Evolutionary conservation across 2,329 filamentous ascomycete species (phyloP).

Genomic region (Aspergillus carbonarius): DNA sequence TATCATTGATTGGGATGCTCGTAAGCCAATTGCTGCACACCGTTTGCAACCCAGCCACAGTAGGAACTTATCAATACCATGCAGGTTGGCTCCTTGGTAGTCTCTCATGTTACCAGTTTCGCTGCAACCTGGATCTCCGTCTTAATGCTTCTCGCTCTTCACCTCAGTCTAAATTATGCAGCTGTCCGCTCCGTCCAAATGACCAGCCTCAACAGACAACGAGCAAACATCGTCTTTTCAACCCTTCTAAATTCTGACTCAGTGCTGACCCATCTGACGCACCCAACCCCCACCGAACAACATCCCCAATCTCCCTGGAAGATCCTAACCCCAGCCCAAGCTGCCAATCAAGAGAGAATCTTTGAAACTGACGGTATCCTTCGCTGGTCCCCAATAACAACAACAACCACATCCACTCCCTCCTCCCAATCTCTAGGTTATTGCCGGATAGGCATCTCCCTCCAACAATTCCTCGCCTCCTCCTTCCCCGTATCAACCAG

Average conservation of each 20-base stretch:
- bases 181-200: constrained; percentile 84
- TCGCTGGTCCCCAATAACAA: constrained; percentile 44
- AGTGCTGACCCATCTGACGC: constrained; percentile 16
- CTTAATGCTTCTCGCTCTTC: constrained; percentile 68
- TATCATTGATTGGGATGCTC: constrained; percentile 84
- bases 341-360: constrained; percentile 59
- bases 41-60: background rate
- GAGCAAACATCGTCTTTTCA: constrained; percentile 74
- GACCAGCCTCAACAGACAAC: constrained; percentile 79
- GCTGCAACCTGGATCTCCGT: constrained; percentile 72
- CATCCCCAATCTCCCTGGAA: background rate
- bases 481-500: constrained; percentile 12
- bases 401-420: too few species aligned
- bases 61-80: background rate
- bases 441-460: constrained; percentile 54
- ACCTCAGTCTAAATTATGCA: constrained; percentile 81
- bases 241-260: constrained; percentile 48
- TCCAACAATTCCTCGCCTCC: constrained; percentile 36
- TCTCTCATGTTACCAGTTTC: constrained; percentile 70
- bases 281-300: background rate
- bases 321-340: constrained; percentile 61
- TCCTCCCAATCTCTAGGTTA: constrained; percentile 44
- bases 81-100: constrained; percentile 72
- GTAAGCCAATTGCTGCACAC: constrained; percentile 37
- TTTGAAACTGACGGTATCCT: constrained; percentile 67